Base-by-base conservation (phyloP, 495 filamentous ascomycete species). In the Delitschia confertaspora region DNA sequence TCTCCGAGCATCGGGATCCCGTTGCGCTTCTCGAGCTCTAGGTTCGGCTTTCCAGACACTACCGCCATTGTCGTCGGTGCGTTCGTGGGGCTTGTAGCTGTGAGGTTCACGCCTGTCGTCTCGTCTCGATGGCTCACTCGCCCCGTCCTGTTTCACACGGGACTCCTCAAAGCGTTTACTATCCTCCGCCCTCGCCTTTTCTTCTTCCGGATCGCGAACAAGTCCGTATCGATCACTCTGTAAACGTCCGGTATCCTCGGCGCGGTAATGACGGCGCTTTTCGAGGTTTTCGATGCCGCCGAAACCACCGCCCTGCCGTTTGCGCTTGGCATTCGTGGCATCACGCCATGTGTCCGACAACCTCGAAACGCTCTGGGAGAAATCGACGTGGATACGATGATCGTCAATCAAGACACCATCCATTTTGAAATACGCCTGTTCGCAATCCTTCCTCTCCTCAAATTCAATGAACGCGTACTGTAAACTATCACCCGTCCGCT, bases 391-490 rank as follows among this genome's bases (percentile, higher is more conserved):
- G 42, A 98, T 96, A 25, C 91, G 83, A 46, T 95, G 88, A 58
- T 98, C 91, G 53, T 98, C 91, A 57, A 96, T 96, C 44, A 98
- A 66, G 5, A 95, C 88, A 4, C 79, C 81, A 60, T 96, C 84
- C 91, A 96, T 98, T 66, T 98, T 98, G 67, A 88, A 88, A 58
- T 96, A 98, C 10, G 91, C 91, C 38, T 88, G 82, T 65, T 96
- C 91, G 62, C 89, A 96, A 46, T 85, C 81, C 53, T 82, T 77
- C 60, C 93, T 85, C 13, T 94, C 78, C 42, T 88, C 86, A 55
- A 93, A 98, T 63, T 98, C 91, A 58, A 98, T 89, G 51, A 98
- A 98, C 1, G 93, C 87, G 62, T 98, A 98, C 60, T 98, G 91
- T 27, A 98, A 65, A 56, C 87, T 94, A 60, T 98, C 91, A 1